Percentiles rank a stretch among this genome's conserved stretches.
Evolutionary conservation across 1,284 basidiomycete species (phyloP).

Genomic region (Ustilago cynodontis): DNA sequence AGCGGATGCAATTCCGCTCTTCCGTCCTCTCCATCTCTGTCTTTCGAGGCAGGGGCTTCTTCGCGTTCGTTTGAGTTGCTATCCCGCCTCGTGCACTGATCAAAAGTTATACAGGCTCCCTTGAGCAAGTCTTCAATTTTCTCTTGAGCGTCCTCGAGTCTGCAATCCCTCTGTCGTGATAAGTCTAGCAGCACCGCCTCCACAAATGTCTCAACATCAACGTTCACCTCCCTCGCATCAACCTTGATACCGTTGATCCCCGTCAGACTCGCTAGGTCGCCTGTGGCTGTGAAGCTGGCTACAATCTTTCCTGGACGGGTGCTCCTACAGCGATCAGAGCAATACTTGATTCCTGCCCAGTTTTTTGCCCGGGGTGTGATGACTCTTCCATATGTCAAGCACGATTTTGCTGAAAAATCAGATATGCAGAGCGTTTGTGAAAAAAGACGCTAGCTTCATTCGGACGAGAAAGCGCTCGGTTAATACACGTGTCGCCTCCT

Average conservation of each 20-base stretch:
- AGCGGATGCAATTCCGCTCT: conserved; percentile 6
- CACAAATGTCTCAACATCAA: conserved; percentile 32
- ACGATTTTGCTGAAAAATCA: conserved; percentile 37
- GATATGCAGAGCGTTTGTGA: no score
- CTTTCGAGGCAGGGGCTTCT: neutral
- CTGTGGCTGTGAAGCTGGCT: neutral
- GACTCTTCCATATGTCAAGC: conserved; percentile 54
- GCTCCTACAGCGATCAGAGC: conserved; percentile 45
- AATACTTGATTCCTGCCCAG: conserved; percentile 55
- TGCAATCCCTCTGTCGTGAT: neutral
- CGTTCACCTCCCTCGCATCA: neutral
- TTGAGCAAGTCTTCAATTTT: conserved; percentile 1
- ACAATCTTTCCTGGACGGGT: conserved; percentile 26
- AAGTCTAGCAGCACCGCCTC: conserved; percentile 19
- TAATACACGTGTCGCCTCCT: no score
- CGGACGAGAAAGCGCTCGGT: no score
- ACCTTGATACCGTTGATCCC: neutral
- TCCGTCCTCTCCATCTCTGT: conserved; percentile 2
- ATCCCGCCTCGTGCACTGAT: neutral
- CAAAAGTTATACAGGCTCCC: conserved; percentile 8
- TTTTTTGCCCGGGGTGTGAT: conserved; percentile 58
- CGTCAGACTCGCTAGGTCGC: neutral
- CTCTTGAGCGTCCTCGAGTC: conserved; percentile 31
- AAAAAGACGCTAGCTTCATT: no score
- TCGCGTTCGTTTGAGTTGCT: neutral